Base-by-base conservation (phyloP, 2,329 filamentous ascomycete genomes). In the Botrytis tulipae region DNA sequence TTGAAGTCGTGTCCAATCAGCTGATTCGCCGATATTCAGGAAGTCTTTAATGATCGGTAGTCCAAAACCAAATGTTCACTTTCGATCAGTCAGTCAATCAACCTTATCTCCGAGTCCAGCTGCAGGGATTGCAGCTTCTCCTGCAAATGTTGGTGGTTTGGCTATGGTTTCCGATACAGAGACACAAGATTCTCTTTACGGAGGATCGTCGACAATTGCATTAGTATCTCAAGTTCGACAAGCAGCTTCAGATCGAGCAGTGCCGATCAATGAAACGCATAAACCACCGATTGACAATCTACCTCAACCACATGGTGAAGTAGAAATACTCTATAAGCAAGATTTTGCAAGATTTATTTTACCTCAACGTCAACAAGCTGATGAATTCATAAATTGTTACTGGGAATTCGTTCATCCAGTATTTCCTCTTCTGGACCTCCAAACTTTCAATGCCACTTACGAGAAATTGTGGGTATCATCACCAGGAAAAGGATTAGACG, bases 331-430 rank as follows among this genome's bases (percentile, higher is more conserved):
- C 37, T 25, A 57, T 20, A 46, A 70, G 51, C 63, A 74, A 62
- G 72, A 76, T 66, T 18, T 62, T 25, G 73, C 59, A 48, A 57
- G 54, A 48, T 73, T 75, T 22, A 42, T 73, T 72, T 72, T 77
- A 37, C 77, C 77, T 32, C 72, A 48, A 60, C 76, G 76, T 35
- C 71, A 73, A 16, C 66, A 61, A 18, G 76, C 77, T 16, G 77
- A 78, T 68, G 51, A 72, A n/a, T 75, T 75, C n/a, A n/a, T 78
- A 29, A 54, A 73, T 32, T 75, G 72, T 51, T 78, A 74, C 59
- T 77, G 75, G 75, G 72, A 76, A 62, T 73, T 72, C 51, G 67
- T 78, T 46, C 76, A 78, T 71, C 76, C 77, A 8, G 46, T 78
- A 16, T 78, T 75, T 57, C 77, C 77, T 37, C 66, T 78, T 32